These are phyloP conservation scores for Rhodotorula diobovata DNA, from an alignment of 768 basidiomycete species.

Conservation along the genomic window DNA sequence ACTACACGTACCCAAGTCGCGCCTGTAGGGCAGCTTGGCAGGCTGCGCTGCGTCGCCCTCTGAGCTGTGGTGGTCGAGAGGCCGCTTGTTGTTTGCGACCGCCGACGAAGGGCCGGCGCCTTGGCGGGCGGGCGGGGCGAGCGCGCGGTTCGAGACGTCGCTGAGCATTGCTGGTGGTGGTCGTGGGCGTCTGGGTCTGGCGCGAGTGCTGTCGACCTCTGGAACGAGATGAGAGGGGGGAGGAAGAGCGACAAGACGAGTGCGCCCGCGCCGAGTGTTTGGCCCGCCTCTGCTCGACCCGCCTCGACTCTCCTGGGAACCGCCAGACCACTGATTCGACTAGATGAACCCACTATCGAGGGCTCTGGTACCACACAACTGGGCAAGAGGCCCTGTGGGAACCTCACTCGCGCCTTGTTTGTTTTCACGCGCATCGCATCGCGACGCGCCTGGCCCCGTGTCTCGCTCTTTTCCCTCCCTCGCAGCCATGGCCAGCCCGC, in stretches of 20 bases:
- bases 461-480: not conserved
- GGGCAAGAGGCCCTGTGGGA: not conserved
- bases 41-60: not conserved
- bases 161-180: not conserved
- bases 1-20: not conserved
- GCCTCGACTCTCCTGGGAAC: too few relatives aligned
- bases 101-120: too few relatives aligned
- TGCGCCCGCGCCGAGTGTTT: too few relatives aligned
- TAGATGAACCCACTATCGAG: not conserved
- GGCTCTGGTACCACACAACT: not conserved
- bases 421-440: too few relatives aligned
- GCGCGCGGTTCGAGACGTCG: conserved; percentile 10
- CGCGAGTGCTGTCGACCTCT: fast-evolving
- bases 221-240: not conserved
- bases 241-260: not conserved
- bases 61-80: not conserved
- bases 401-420: too few relatives aligned
- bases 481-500: too few relatives aligned
- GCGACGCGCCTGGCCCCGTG: too few relatives aligned
- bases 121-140: not conserved
- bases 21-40: not conserved
- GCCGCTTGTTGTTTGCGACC: not conserved
- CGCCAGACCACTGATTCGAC: too few relatives aligned
- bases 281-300: too few relatives aligned
- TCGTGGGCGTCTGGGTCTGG: not conserved